Base-by-base conservation (phyloP, 352 stramenopile species). In the Globisporangium middletonii region DNA sequence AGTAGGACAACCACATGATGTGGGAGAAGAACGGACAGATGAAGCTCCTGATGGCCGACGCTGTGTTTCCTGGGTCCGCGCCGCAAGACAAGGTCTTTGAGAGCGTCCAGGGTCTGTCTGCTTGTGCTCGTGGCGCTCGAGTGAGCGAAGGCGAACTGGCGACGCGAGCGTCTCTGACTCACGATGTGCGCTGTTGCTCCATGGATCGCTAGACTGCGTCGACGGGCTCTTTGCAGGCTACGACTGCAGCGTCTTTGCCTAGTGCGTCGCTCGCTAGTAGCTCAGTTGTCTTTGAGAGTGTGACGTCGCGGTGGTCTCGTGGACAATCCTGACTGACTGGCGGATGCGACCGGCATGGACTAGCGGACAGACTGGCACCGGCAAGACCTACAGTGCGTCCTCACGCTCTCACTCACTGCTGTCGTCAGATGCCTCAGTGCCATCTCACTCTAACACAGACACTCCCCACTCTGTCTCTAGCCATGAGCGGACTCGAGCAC, bases 171-270 rank as follows among this genome's bases (percentile, higher is more conserved):
- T 23, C 41, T 2, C 4, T 19, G 12, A 46, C 41, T 8, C 15
- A 48, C 0, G 16, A 23, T 30, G 43, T 12, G 16, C n/a, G 28
- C 38, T 50, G 23, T 15, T 63, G 37, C 6, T 59, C 9, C 16
- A 18, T 9, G 37, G 4, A 30, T 47, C 30, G 7, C 30, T 53
- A 89, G 79, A 87, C 33, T 86, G 79, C 53, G 63, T 89, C 16
- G 65, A 85, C 47, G 69, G 69, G 11, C 62, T 89, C 35, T 64
- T 89, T 35, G 69, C 75, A 43, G 79, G 79, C 30, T 89, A 79
- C 56, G 77, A 89, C 54, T 87, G 79, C 69, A 87, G 77, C 35
- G 69, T 89, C 0, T 85, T 89, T 60, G 79, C 77, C 15, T 89
- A 89, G 77, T 89, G 67, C 43, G 72, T 69, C 28, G 18, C 23